Conservation (phyloP, 179 eudicot species). For the Nepenthes alata region DNA sequence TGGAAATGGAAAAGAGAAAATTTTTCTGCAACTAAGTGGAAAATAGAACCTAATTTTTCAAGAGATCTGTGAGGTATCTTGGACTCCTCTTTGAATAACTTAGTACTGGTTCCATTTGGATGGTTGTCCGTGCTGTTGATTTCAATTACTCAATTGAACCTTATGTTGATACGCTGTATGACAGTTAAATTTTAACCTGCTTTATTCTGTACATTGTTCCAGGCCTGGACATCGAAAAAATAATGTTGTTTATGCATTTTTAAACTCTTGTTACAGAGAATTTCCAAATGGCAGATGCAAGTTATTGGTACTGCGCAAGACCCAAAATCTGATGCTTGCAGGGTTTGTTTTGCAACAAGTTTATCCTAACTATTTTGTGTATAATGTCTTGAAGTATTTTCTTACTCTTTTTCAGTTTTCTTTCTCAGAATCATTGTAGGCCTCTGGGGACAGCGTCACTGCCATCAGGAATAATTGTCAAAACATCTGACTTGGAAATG, state of each 20-base stretch:
- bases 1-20: no score
- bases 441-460: slow-evolving; percentile 28
- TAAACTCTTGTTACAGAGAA: slow-evolving; percentile 16
- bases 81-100: no score
- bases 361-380: not conserved
- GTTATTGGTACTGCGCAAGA: slow-evolving; percentile 8
- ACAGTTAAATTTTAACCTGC: no score
- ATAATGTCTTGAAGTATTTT: not conserved
- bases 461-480: slow-evolving; percentile 30
- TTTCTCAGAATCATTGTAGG: slow-evolving; percentile 21
- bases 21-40: no score
- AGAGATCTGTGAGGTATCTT: no score
- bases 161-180: no score
- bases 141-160: no score
- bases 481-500: slow-evolving; percentile 29
- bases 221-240: no score
- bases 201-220: no score
- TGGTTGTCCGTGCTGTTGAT: no score
- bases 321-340: slow-evolving; percentile 14
- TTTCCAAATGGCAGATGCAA: slow-evolving; percentile 26
- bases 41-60: no score
- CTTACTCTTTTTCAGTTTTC: slow-evolving; percentile 7
- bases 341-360: slow-evolving; percentile 12
- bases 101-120: no score
- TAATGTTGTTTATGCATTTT: not conserved